phyloP scores from a whole-genome alignment of 2,329 filamentous ascomycete genomes.

The Verticillium longisporum region DNA sequence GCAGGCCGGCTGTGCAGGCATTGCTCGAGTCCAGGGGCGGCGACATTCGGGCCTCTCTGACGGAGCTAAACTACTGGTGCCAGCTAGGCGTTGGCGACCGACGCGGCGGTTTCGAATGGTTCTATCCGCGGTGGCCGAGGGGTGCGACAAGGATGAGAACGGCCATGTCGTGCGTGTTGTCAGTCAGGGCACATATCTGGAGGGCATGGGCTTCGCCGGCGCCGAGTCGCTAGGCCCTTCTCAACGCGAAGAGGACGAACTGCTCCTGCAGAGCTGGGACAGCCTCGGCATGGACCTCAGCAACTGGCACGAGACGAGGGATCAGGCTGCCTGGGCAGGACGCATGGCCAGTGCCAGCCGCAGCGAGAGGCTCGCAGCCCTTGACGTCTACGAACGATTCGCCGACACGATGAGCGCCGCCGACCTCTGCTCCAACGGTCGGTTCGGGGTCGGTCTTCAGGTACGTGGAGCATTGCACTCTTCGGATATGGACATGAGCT shows the following conservation, averaged over 20 bases:
- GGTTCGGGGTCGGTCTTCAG: conserved; percentile 33
- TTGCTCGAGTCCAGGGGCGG: conserved; percentile 63
- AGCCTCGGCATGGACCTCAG: conserved; percentile 61
- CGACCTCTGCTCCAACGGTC: conserved; percentile 50
- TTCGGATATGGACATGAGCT: conserved; percentile 1
- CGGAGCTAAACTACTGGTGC: conserved; percentile 92
- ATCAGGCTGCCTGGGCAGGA: conserved; percentile 30
- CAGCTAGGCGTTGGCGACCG: conserved; percentile 88
- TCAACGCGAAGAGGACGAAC: conserved; percentile 49
- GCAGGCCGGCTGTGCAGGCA: conserved; percentile 56
- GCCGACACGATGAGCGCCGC: conserved; percentile 56
- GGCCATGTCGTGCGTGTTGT: conserved; percentile 68
- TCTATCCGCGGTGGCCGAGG: conserved; percentile 69
- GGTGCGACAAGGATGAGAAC: conserved; percentile 59
- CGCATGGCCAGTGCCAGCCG: conserved; percentile 13
- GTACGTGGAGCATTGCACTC: conserved; percentile 14
- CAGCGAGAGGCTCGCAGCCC: conserved; percentile 21
- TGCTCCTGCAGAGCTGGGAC: conserved; percentile 57
- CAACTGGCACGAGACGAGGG: conserved; percentile 42
- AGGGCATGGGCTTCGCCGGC: conserved; percentile 71
- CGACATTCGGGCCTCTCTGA: conserved; percentile 76
- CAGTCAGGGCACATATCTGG: conserved; percentile 71
- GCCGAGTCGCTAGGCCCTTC: conserved; percentile 44
- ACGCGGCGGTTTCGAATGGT: conserved; percentile 87
- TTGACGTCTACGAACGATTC: conserved; percentile 48